A percentile compares a stretch with the other conserved stretches of the same genome.
phyloP scores from a whole-genome alignment of 2,329 filamentous ascomycete genomes.

The Neofusicoccum sp. region DNA sequence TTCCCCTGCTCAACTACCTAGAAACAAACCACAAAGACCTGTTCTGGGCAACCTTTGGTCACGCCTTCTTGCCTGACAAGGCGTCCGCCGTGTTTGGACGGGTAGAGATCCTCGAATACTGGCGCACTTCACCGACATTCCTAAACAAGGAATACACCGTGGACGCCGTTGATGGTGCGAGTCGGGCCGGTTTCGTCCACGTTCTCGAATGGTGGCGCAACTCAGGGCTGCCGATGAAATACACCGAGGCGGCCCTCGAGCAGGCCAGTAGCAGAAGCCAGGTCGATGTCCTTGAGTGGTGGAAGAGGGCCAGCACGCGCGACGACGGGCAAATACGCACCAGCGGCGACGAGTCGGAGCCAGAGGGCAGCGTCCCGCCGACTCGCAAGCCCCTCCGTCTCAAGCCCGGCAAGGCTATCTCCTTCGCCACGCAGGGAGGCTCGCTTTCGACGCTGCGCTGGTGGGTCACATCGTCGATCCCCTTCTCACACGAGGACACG shows the following conservation, averaged over 20 bases:
- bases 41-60: conserved; percentile 81
- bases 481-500: conserved; percentile 74
- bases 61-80: conserved; percentile 80
- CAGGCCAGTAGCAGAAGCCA: conserved; percentile 82
- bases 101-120: conserved; percentile 84
- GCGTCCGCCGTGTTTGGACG: conserved; percentile 84
- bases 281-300: conserved; percentile 88
- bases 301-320: conserved; percentile 65
- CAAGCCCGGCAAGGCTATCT: conserved; percentile 80
- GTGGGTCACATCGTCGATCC: conserved; percentile 82
- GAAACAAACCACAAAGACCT: conserved; percentile 68
- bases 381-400: conserved; percentile 50
- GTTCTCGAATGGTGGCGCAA: conserved; percentile 91
- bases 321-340: conserved; percentile 18
- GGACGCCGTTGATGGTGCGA: conserved; percentile 85
- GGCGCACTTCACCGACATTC: conserved; percentile 79
- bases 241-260: conserved; percentile 83
- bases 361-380: conserved; percentile 8
- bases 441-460: conserved; percentile 75
- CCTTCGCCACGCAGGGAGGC: conserved; percentile 80
- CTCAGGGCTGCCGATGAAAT: conserved; percentile 74
- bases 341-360: conserved; percentile 27
- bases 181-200: conserved; percentile 77
- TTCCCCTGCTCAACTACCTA: conserved; percentile 71
- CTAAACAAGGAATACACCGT: conserved; percentile 81